Percentiles rank a stretch among this genome's conserved stretches.
Evolutionary conservation across 148 eudicot species (phyloP).

Genomic region (Rhododendron ferrugineum): DNA sequence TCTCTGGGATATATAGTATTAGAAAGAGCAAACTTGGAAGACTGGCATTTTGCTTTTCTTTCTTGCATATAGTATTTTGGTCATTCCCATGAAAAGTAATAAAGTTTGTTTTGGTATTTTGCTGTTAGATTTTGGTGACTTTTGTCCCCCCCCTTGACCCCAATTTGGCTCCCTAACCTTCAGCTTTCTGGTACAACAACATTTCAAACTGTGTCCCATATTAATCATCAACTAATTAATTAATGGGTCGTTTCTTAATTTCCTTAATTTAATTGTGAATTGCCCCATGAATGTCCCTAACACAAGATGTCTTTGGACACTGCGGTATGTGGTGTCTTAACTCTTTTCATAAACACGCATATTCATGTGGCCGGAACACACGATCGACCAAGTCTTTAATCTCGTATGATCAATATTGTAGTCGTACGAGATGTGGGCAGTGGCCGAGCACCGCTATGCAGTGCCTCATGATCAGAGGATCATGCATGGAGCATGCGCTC

Average conservation of each 20-base stretch:
- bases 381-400: no score
- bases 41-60: background rate
- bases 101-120: slow-evolving; percentile 10
- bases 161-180: background rate
- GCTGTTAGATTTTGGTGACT: slow-evolving; percentile 8
- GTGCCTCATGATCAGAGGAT: background rate
- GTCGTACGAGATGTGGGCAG: no score
- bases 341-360: no score
- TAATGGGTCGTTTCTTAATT: background rate
- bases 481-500: background rate
- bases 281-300: background rate
- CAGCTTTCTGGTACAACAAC: background rate
- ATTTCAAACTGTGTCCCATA: background rate
- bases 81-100: slow-evolving; percentile 11
- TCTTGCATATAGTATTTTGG: background rate
- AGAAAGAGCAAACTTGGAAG: background rate
- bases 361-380: no score
- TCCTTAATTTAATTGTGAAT: background rate
- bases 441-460: background rate
- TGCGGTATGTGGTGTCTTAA: no score
- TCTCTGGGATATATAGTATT: background rate
- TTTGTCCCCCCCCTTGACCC: background rate
- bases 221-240: background rate
- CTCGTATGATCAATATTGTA: background rate
- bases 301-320: background rate